These are phyloP conservation scores for Sarocladiaceae sp. DNA, from an alignment of 2,329 filamentous ascomycete genomes.

Conservation along the genomic window DNA sequence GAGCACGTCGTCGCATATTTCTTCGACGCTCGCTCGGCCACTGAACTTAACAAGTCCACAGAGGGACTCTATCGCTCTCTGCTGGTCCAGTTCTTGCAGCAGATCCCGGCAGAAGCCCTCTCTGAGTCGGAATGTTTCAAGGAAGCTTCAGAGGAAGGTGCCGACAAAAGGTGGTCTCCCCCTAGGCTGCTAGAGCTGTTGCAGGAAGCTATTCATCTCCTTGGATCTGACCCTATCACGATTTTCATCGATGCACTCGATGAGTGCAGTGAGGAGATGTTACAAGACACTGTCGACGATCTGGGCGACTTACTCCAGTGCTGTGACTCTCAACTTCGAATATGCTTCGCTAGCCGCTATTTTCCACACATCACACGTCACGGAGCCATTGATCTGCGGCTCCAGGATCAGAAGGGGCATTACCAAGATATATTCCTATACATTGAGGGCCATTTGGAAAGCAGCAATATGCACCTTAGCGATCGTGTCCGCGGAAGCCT, in stretches of 20 bases:
- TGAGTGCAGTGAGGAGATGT: constrained; percentile 40
- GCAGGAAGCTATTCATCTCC: neutral
- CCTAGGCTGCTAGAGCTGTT: neutral
- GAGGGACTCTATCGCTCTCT: constrained; percentile 46
- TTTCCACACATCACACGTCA: constrained; percentile 36
- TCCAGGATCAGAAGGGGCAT: constrained; percentile 33
- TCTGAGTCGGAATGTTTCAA: neutral
- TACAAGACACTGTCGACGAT: constrained; percentile 37
- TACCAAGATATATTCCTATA: constrained; percentile 29
- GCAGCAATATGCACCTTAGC: constrained; percentile 12
- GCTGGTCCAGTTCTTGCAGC: constrained; percentile 33
- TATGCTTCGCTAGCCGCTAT: constrained; percentile 42
- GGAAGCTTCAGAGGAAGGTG: neutral
- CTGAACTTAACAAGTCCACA: constrained; percentile 36
- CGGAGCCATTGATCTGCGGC: constrained; percentile 21
- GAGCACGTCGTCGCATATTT: constrained; percentile 36
- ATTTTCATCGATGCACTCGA: constrained; percentile 38
- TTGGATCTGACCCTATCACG: neutral
- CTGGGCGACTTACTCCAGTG: constrained; percentile 35
- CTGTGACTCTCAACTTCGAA: constrained; percentile 19
- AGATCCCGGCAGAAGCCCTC: neutral
- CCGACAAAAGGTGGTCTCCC: neutral
- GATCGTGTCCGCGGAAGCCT: constrained; percentile 18
- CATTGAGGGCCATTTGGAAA: constrained; percentile 22
- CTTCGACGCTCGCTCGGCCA: constrained; percentile 46